Evolutionary conservation across 768 basidiomycete species (phyloP).

Genomic region (Mycena galopus): DNA sequence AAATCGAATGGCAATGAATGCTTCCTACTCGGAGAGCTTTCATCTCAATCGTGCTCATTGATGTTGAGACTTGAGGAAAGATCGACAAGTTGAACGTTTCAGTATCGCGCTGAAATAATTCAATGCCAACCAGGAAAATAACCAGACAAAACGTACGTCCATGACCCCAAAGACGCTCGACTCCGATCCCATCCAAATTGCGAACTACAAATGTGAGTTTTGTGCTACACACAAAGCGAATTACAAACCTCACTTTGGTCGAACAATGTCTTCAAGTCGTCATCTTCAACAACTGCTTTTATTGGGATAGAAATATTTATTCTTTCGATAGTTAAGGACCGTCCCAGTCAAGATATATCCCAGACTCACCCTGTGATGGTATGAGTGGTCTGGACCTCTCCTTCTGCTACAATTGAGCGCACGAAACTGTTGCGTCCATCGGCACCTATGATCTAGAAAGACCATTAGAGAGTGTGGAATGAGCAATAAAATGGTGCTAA

Average conservation of each 20-base stretch:
- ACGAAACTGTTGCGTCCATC: conserved; percentile 54
- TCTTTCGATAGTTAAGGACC: neutral
- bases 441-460: conserved; percentile 27
- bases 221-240: too few species aligned
- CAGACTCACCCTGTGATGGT: conserved; percentile 8
- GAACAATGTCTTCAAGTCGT: conserved; percentile 11
- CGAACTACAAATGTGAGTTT: too few species aligned
- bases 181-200: conserved; percentile 29
- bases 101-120: neutral
- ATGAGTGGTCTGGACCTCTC: neutral
- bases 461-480: neutral
- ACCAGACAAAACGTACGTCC: conserved; percentile 1
- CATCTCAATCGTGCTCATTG: neutral
- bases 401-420: conserved; percentile 16
- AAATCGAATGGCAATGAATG: conserved; percentile 19
- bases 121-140: neutral
- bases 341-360: neutral
- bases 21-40: neutral
- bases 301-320: conserved; percentile 21
- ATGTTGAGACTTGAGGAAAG: neutral
- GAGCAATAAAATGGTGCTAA: neutral
- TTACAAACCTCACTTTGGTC: conserved; percentile 6
- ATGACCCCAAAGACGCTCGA: conserved; percentile 10
- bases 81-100: conserved; percentile 23
- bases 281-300: neutral